Evolutionary conservation across 164 flowering plant species (phyloP).

Genomic region (Cinnamomum micranthum): DNA sequence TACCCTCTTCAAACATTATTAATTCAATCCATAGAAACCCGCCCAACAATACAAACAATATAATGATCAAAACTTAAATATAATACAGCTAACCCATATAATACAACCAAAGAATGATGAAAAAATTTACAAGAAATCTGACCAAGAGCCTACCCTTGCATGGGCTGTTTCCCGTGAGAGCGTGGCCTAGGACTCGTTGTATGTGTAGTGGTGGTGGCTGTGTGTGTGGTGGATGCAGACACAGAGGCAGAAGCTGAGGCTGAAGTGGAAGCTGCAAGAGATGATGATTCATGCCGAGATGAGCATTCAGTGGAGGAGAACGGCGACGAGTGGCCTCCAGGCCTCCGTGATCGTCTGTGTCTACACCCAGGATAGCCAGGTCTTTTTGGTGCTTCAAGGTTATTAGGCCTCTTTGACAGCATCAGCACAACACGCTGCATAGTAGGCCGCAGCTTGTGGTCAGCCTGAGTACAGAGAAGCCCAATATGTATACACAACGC

Average conservation of each 20-base stretch:
- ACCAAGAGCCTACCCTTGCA: neutral
- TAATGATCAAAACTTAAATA: too few species aligned
- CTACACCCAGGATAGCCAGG: conserved; percentile 71
- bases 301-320: conserved; percentile 26
- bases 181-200: neutral
- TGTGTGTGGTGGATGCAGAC: too few species aligned
- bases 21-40: neutral
- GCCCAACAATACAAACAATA: neutral
- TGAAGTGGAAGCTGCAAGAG: conserved; percentile 14
- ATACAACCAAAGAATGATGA: neutral
- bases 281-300: conserved; percentile 9
- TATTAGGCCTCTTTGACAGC: conserved; percentile 51
- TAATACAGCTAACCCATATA: neutral
- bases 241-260: conserved; percentile 19
- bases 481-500: conserved; percentile 66
- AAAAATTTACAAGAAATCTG: neutral
- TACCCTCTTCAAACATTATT: neutral
- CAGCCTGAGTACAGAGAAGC: conserved; percentile 69
- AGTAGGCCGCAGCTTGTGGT: conserved; percentile 58
- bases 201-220: conserved; percentile 17
- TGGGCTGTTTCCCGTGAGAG: neutral
- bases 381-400: conserved; percentile 60
- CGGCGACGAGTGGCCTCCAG: neutral
- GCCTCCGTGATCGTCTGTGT: conserved; percentile 9
- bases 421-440: conserved; percentile 63